phyloP scores from a whole-genome alignment of 2,329 filamentous ascomycete species.

The Aspergillus brunneoviolaceus region DNA sequence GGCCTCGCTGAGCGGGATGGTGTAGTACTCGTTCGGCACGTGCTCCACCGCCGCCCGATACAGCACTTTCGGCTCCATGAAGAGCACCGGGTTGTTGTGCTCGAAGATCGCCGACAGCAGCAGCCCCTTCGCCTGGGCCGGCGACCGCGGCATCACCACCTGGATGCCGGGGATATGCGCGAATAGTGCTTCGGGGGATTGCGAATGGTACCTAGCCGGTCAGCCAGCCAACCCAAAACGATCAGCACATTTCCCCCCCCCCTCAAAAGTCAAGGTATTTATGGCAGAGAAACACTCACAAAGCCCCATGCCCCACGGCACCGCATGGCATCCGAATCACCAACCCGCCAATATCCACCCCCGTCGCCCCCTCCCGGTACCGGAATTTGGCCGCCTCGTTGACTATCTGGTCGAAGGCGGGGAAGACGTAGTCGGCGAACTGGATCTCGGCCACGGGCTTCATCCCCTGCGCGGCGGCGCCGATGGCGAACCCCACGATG shows the following conservation, averaged over 20 bases:
- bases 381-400: constrained; percentile 89
- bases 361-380: constrained; percentile 67
- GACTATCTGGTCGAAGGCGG: constrained; percentile 90
- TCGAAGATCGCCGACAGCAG: constrained; percentile 71
- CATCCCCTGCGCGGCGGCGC: constrained; percentile 86
- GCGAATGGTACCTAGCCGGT: constrained; percentile 68
- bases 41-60: constrained; percentile 91
- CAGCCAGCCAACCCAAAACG: not conserved
- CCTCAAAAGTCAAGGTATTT: no score
- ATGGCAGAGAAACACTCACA: constrained; percentile 46
- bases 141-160: constrained; percentile 83
- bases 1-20: constrained; percentile 81
- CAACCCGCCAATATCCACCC: constrained; percentile 71
- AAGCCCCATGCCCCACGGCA: constrained; percentile 81
- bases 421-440: constrained; percentile 92
- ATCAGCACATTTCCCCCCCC: not conserved
- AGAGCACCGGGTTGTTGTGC: constrained; percentile 81
- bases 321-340: constrained; percentile 90
- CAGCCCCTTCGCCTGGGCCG: constrained; percentile 83
- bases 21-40: constrained; percentile 76
- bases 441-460: constrained; percentile 91
- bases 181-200: constrained; percentile 85
- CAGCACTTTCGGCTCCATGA: constrained; percentile 91
- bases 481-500: constrained; percentile 90
- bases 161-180: constrained; percentile 82